Conservation (phyloP, 2,329 filamentous ascomycete genomes). For the Davidsoniella eucalypti region DNA sequence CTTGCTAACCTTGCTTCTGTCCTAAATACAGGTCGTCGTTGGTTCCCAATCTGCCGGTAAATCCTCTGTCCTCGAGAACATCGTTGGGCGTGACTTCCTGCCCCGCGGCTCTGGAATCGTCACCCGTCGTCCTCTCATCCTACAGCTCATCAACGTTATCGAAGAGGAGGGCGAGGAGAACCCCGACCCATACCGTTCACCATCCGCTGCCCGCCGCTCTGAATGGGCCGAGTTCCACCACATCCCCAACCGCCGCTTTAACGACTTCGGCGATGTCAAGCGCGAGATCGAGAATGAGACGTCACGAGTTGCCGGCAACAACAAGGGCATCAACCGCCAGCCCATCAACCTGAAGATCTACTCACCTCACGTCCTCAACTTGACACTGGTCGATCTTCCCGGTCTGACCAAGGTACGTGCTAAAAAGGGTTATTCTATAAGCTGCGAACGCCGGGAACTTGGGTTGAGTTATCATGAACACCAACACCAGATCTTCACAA, state of each 20-base stretch:
- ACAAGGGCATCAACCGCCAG: constrained; percentile 95
- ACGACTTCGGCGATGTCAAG: constrained; percentile 84
- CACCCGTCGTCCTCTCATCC: constrained; percentile 80
- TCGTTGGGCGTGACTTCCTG: constrained; percentile 92
- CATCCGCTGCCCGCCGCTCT: constrained; percentile 47
- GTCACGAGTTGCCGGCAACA: constrained; percentile 74
- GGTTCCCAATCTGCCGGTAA: constrained; percentile 97
- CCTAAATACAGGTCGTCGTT: constrained; percentile 62
- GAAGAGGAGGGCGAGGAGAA: constrained; percentile 53
- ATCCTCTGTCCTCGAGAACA: constrained; percentile 96
- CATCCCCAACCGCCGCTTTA: constrained; percentile 74
- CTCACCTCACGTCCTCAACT: constrained; percentile 86
- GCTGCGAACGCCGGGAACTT: not conserved
- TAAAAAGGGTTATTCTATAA: not conserved
- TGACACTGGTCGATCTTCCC: constrained; percentile 90
- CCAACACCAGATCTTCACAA: not conserved
- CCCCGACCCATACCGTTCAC: constrained; percentile 59
- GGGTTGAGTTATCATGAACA: no score
- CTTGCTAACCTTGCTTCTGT: not conserved
- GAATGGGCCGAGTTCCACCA: constrained; percentile 96
- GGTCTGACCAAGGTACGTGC: constrained; percentile 71
- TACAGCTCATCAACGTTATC: constrained; percentile 95
- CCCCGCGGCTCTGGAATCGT: constrained; percentile 94
- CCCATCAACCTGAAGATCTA: constrained; percentile 98
- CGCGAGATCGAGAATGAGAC: constrained; percentile 97